Percentiles rank a stretch among this genome's conserved stretches.
Conservation (phyloP, 345 rosid genomes). For the Sisymbrium altissimum region DNA sequence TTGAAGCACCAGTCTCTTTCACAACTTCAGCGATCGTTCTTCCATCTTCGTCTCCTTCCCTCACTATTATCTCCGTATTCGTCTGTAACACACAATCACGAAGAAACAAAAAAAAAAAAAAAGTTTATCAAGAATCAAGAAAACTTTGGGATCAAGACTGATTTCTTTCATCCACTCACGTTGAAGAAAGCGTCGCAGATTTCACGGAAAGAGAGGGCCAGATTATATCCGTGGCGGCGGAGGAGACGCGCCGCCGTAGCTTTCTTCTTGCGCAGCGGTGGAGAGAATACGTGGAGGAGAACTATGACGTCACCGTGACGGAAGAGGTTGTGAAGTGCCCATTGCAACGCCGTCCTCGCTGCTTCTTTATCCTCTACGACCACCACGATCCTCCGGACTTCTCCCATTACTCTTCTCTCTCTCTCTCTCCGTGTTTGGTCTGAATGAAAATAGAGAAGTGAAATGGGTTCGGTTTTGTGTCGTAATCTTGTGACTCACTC, state of each 20-base stretch:
- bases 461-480: conserved; percentile 26
- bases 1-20: conserved; percentile 77
- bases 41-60: conserved; percentile 83
- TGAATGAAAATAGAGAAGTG: conserved; percentile 4
- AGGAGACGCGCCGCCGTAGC: conserved; percentile 38
- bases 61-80: conserved; percentile 71
- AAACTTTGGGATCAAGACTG: background rate
- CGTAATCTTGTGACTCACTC: conserved; percentile 25
- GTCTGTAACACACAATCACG: conserved; percentile 39
- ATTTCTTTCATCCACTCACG: conserved; percentile 23
- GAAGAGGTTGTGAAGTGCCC: conserved; percentile 57
- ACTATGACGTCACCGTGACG: conserved; percentile 51
- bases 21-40: conserved; percentile 55
- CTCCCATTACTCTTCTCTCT: conserved; percentile 16
- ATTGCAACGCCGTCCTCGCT: conserved; percentile 49
- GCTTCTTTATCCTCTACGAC: conserved; percentile 55
- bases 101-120: background rate
- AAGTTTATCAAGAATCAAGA: background rate
- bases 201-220: conserved; percentile 61
- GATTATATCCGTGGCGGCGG: conserved; percentile 47
- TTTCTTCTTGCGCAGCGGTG: conserved; percentile 43
- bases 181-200: conserved; percentile 50
- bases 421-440: background rate
- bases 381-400: conserved; percentile 50
- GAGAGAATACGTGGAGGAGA: conserved; percentile 55